Percentiles rank a stretch among this genome's conserved stretches.
Conservation (phyloP, 495 filamentous ascomycete genomes). For the Schizothecium vesticola region DNA sequence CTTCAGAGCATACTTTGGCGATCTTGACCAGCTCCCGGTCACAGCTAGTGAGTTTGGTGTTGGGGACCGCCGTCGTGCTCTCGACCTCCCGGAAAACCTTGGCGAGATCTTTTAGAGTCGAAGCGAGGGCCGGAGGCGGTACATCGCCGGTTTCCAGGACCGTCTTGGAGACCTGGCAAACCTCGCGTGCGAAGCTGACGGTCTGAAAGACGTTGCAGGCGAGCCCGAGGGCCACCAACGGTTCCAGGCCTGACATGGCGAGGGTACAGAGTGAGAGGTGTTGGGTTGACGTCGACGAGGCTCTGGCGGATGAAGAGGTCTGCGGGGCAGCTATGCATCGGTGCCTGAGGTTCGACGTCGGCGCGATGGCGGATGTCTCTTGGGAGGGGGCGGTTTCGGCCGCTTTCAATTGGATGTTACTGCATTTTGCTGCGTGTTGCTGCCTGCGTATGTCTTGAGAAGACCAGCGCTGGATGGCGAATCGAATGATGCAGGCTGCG, state of each 20-base stretch:
- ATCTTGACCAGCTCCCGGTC: conserved; percentile 1
- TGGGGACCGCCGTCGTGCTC: not conserved
- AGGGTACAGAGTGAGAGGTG: not conserved
- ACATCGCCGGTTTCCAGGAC: not conserved
- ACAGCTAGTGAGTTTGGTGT: not conserved
- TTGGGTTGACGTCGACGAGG: not conserved
- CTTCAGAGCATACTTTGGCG: conserved; percentile 6
- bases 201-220: conserved; percentile 9
- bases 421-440: too few relatives aligned
- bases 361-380: too few relatives aligned
- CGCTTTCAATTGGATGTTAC: not conserved
- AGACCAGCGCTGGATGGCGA: too few relatives aligned
- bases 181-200: conserved; percentile 9
- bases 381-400: too few relatives aligned
- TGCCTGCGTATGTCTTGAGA: too few relatives aligned
- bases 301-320: not conserved
- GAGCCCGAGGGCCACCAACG: conserved; percentile 10
- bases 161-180: not conserved
- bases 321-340: not conserved
- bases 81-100: not conserved
- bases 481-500: too few relatives aligned
- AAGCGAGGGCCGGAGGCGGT: not conserved
- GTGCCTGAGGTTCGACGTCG: not conserved
- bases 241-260: conserved; percentile 10
- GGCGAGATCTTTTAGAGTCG: not conserved